Base-by-base conservation (phyloP, 495 filamentous ascomycete species). In the Neurospora tetraspora region DNA sequence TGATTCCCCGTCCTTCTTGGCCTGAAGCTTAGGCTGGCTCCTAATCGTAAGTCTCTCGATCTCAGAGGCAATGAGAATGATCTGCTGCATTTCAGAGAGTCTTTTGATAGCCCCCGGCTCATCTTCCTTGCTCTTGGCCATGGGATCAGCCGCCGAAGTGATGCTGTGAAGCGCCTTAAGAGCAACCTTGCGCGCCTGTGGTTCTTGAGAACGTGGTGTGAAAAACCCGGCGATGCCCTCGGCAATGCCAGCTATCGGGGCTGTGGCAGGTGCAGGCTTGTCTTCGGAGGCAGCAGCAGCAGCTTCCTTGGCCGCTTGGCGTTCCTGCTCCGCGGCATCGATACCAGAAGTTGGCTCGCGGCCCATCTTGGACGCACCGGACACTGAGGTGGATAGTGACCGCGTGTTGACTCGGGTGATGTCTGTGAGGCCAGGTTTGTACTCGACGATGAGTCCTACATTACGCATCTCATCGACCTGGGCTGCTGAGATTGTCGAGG, bases 321-420 rank as follows among this genome's bases (percentile, higher is more conserved):
- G 73, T 53, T 68, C 72, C 16, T 40, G 72, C 12, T 47, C 70
- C 37, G 20, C 71, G 3, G 70, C 72, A 18, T 74, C 71, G 53
- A 65, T 65, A 18, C 53, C 53, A 65, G 53, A 65, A 6, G n/a
- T 71, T 45, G 27, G 71, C 38, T 12, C 68, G 40, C 37, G 65
- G 6, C 71, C 72, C 14, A 71, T 37, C 45, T 75, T 77, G 37
- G 81, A 74, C 23, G 77, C 72, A 20, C 75, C 76, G 37, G 83
- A 81, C 47, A 83, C 84, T 70, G 86, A 93, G 53, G 53, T 65
- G 23, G 90, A 91, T 20, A 98, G 79, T 14, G 92, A 93, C 11
- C 95, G 85, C 1, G 95, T 97, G 77, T 99, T 98, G 40, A 94
- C 88, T 23, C 94, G 85, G 34, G 89, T 86, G 34, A 94, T 80